Conservation (phyloP, 306 rosid species). For the Sicyos baderoa region DNA sequence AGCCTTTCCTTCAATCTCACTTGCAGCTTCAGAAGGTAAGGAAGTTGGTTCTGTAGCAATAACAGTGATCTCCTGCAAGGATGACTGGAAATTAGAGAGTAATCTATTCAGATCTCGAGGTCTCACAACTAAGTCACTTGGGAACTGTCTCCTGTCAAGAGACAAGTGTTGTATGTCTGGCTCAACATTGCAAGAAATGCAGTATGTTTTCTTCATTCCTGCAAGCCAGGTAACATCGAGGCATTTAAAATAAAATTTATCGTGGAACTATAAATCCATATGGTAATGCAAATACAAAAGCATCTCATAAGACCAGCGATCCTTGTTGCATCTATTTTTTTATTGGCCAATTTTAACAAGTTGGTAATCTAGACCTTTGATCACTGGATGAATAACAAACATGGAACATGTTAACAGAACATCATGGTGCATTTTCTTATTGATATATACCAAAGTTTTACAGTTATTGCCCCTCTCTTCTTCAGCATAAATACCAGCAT, state of each 20-base stretch:
- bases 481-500: slow-evolving; percentile 10
- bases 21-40: slow-evolving; percentile 53
- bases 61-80: slow-evolving; percentile 87
- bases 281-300: neutral
- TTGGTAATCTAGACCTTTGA: neutral
- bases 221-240: slow-evolving; percentile 19
- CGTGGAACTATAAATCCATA: neutral
- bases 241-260: neutral
- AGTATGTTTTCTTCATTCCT: slow-evolving; percentile 79
- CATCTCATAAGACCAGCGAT: neutral
- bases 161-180: slow-evolving; percentile 81
- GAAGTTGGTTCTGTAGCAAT: slow-evolving; percentile 66
- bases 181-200: slow-evolving; percentile 86
- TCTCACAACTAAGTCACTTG: slow-evolving; percentile 71
- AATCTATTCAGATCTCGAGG: slow-evolving; percentile 83
- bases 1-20: slow-evolving; percentile 87
- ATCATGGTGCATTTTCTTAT: neutral
- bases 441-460: neutral
- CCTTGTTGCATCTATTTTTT: slow-evolving; percentile 2
- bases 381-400: neutral
- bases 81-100: slow-evolving; percentile 81
- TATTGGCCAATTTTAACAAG: neutral
- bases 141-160: slow-evolving; percentile 69
- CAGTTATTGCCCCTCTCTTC: neutral
- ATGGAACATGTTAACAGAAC: neutral